Conservation (phyloP, 352 stramenopile genomes). For the Thraustochytrium sp. region DNA sequence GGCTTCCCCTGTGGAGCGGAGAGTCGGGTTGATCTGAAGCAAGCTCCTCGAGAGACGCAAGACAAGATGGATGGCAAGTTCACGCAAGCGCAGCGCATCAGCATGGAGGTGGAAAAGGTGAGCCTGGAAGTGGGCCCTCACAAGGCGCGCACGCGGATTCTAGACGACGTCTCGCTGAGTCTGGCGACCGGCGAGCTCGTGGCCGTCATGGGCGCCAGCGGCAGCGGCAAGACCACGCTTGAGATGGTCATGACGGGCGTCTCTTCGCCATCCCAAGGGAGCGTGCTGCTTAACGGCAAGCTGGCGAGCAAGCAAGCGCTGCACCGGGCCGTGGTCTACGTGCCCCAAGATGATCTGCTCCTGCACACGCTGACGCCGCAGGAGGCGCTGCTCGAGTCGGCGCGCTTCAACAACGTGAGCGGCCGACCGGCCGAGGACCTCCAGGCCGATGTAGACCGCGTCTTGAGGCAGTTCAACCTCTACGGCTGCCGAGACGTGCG, state of each 20-base stretch:
- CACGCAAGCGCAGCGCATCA: too few species aligned
- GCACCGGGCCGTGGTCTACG: neutral
- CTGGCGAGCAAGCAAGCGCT: neutral
- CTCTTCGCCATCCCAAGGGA: neutral
- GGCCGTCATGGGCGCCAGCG: neutral
- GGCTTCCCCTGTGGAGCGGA: too few species aligned
- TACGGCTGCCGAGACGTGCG: neutral
- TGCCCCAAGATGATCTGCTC: slow-evolving; percentile 12
- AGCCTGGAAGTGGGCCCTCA: neutral
- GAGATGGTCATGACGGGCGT: slow-evolving; percentile 15
- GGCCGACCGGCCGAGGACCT: neutral
- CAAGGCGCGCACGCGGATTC: neutral
- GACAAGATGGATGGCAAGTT: too few species aligned
- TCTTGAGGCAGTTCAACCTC: neutral
- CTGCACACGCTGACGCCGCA: neutral
- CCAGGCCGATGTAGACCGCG: neutral
- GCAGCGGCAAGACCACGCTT: neutral
- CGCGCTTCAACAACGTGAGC: neutral
- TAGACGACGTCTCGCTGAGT: neutral
- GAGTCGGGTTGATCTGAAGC: too few species aligned
- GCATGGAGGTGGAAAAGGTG: too few species aligned
- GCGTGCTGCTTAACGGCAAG: neutral
- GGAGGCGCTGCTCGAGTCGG: neutral
- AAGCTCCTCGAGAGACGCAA: too few species aligned
- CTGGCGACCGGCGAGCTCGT: neutral